Percentiles rank a stretch among this genome's conserved stretches.
Evolutionary conservation across 495 filamentous ascomycete species (phyloP).

Genomic region (Copromyces sp.): DNA sequence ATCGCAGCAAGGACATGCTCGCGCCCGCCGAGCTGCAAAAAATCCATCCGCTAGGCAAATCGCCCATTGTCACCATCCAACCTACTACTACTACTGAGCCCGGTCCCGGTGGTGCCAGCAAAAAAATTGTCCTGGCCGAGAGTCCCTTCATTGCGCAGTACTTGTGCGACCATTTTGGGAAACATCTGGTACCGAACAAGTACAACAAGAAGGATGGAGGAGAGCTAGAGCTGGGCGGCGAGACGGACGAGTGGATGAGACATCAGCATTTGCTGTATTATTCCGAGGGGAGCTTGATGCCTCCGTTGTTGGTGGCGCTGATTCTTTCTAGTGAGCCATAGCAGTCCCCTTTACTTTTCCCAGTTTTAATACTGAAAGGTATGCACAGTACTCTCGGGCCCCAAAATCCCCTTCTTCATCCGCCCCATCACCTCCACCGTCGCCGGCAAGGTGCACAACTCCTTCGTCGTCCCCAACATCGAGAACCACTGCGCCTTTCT

Average conservation of each 20-base stretch:
- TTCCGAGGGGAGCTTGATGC: slow-evolving; percentile 45
- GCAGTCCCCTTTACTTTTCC: no score
- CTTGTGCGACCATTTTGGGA: slow-evolving; percentile 58
- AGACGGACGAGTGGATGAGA: slow-evolving; percentile 66
- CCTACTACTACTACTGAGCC: slow-evolving; percentile 7
- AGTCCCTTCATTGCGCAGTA: slow-evolving; percentile 74
- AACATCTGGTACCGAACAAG: slow-evolving; percentile 50
- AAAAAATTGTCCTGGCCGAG: slow-evolving; percentile 73
- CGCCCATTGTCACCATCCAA: slow-evolving; percentile 57
- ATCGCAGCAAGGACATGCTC: slow-evolving; percentile 45
- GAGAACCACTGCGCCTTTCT: slow-evolving; percentile 59
- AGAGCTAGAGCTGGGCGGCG: slow-evolving; percentile 48
- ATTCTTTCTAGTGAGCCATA: slow-evolving; percentile 12
- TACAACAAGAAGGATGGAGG: slow-evolving; percentile 49
- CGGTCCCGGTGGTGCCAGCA: no score
- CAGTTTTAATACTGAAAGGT: no score
- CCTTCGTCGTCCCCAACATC: slow-evolving; percentile 54
- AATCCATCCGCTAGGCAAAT: slow-evolving; percentile 78
- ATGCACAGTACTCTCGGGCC: slow-evolving; percentile 39
- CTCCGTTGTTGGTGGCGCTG: slow-evolving; percentile 7
- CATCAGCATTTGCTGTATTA: slow-evolving; percentile 78
- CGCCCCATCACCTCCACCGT: slow-evolving; percentile 62
- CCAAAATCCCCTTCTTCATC: slow-evolving; percentile 74
- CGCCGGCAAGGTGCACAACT: slow-evolving; percentile 46
- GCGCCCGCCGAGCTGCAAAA: slow-evolving; percentile 65